Evolutionary conservation across 78 protist species (phyloP).

Genomic region (Dictyostelium purpureum): DNA sequence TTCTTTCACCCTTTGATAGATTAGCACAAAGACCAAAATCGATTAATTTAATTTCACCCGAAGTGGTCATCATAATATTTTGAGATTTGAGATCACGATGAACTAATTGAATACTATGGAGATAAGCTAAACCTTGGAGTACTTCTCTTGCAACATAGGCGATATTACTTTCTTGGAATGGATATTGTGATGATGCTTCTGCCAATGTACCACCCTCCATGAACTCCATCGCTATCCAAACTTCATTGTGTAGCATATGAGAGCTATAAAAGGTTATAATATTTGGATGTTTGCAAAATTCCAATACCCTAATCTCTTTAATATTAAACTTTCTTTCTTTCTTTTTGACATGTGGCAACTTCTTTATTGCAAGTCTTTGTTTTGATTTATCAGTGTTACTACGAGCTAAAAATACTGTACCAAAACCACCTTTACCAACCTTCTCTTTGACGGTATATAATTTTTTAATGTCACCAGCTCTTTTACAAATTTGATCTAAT

Average conservation of each 20-base stretch:
- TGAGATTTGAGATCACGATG: constrained; percentile 83
- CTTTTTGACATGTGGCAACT: constrained; percentile 18
- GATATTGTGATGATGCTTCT: constrained; percentile 69
- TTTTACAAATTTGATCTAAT: constrained; percentile 27
- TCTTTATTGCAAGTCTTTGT: constrained; percentile 48
- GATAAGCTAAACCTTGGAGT: constrained; percentile 39
- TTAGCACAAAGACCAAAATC: constrained; percentile 77
- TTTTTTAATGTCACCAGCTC: constrained; percentile 21
- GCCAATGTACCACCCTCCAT: constrained; percentile 86
- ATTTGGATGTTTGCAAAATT: constrained; percentile 47
- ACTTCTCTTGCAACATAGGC: constrained; percentile 67
- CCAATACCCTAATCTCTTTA: constrained; percentile 46
- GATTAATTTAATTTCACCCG: constrained; percentile 75
- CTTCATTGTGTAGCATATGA: constrained; percentile 26
- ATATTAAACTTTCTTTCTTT: constrained; percentile 49
- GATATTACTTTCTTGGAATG: constrained; percentile 74
- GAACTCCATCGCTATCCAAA: constrained; percentile 73
- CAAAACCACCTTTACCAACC: constrained; percentile 82
- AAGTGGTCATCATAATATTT: constrained; percentile 80
- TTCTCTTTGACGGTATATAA: constrained; percentile 1
- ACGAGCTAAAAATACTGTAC: constrained; percentile 41
- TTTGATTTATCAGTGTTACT: neutral
- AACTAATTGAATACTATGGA: constrained; percentile 34
- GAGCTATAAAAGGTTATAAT: constrained; percentile 54
- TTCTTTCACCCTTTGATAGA: neutral